Conservation (phyloP, 345 rosid genomes). For the Camelina hispida region DNA sequence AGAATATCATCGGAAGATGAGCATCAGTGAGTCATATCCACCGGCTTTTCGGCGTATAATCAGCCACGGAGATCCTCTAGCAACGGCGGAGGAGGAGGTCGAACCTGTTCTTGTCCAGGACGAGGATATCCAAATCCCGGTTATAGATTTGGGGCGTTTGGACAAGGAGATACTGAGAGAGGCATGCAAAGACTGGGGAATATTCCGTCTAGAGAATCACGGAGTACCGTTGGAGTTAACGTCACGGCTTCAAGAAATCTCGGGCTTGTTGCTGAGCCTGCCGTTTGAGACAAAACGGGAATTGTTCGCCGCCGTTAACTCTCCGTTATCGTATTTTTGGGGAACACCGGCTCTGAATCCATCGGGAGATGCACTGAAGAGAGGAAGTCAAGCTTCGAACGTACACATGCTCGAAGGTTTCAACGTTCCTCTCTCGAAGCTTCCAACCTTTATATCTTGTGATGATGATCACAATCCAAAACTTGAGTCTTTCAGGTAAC, state of each 20-base stretch:
- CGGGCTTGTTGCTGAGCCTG: conserved; percentile 52
- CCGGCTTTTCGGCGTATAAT: conserved; percentile 47
- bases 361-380: conserved; percentile 58
- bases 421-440: conserved; percentile 56
- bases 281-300: conserved; percentile 52
- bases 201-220: conserved; percentile 73
- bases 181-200: conserved; percentile 70
- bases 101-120: conserved; percentile 36
- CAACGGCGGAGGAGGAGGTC: conserved; percentile 19
- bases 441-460: conserved; percentile 13
- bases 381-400: conserved; percentile 42
- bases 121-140: conserved; percentile 53
- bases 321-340: conserved; percentile 71
- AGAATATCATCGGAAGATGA: conserved; percentile 34
- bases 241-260: conserved; percentile 49
- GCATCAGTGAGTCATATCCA: conserved; percentile 54
- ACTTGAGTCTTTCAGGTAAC: conserved; percentile 68
- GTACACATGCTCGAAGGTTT: conserved; percentile 69
- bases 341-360: conserved; percentile 74
- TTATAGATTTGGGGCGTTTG: conserved; percentile 55
- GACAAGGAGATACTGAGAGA: conserved; percentile 50
- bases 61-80: conserved; percentile 4
- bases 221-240: conserved; percentile 58
- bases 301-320: conserved; percentile 43
- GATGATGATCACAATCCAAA: conserved; percentile 14